Percentiles rank a stretch among this genome's conserved stretches.
Evolutionary conservation across 1,139 yeast genomes (phyloP).

Genomic region (Trichomonascaceae sp.): DNA sequence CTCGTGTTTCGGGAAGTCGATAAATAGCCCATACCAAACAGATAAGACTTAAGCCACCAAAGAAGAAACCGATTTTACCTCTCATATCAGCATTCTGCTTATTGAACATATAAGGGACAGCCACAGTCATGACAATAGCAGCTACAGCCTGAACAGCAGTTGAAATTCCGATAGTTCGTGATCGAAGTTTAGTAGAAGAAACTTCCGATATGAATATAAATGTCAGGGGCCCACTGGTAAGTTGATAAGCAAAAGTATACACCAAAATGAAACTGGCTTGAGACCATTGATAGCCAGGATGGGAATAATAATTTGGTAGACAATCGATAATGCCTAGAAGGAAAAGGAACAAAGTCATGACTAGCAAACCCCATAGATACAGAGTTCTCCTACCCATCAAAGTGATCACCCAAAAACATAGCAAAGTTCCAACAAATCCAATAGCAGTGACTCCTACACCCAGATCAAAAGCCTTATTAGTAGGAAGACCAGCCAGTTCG

Average conservation of each 20-base stretch:
- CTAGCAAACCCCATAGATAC: conserved; percentile 40
- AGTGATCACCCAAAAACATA: conserved; percentile 47
- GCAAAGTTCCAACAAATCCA: conserved; percentile 47
- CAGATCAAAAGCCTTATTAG: conserved; percentile 22
- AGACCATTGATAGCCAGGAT: conserved; percentile 19
- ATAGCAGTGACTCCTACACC: conserved; percentile 32
- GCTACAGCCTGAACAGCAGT: conserved; percentile 41
- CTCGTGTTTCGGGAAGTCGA: conserved; percentile 54
- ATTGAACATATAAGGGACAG: conserved; percentile 56
- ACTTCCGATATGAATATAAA: conserved; percentile 54
- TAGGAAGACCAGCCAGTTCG: conserved; percentile 23
- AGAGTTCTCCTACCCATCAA: conserved; percentile 46
- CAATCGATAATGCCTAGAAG: conserved; percentile 24
- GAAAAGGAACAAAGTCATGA: conserved; percentile 37
- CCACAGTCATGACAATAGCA: conserved; percentile 41
- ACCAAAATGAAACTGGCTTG: conserved; percentile 22
- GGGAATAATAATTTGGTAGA: conserved; percentile 13
- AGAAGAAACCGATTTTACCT: conserved; percentile 55
- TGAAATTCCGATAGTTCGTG: conserved; percentile 51
- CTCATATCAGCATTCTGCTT: conserved; percentile 52
- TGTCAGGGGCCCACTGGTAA: conserved; percentile 53
- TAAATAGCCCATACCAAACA: conserved; percentile 40
- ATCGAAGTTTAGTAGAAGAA: conserved; percentile 50
- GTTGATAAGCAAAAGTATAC: conserved; percentile 40
- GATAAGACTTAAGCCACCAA: conserved; percentile 45